Base-by-base conservation (phyloP, 2,329 filamentous ascomycete genomes). In the Cladophialophora chaetospira region DNA sequence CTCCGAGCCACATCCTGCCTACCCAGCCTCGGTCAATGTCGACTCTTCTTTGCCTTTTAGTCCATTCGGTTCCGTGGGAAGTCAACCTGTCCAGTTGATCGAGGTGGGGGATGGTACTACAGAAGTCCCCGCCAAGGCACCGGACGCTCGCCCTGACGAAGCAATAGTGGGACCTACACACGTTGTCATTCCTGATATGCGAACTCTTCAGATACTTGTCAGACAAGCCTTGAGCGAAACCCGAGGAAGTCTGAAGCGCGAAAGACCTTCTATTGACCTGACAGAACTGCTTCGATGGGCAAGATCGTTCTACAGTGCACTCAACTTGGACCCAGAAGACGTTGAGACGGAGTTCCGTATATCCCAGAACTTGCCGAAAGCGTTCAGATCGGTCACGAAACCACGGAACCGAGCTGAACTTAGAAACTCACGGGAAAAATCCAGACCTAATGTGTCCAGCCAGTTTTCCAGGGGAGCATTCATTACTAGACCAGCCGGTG, bases 201-300 rank as follows among this genome's bases (percentile, higher is more conserved):
- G 53, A 19, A 65, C 64, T 13, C 45, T 65, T 21, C 55, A 63
- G 17, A 60, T 66, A 35, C 53, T 66, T n/a, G 56, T 64, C 11
- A 56, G 54, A 40, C 54, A 36, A 19, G 61, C 63, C 5, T 8
- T 63, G 10, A 26, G 40, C n/a, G 61, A 65, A 29, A 57, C 47
- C 38, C 8, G 38, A 13, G 28, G 15, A 21, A 40, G 48, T 28
- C 29, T 31, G 21, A 36, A 31, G 36, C 36, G 48, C 35, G 29
- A n/a, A 11, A 40, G 15, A 42, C 13, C 19, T 4, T 11, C 46
- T 36, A 17, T 26, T 8, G 57, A 62, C 21, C 46, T 62, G 8
- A 46, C 60, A 28, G 13, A 54, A 8, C 17, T 62, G 2, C 46
- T 62, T 29, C 40, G 25, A 10, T 62, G 60, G 60, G 53, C 54